phyloP scores from a whole-genome alignment of 2,329 filamentous ascomycete species.

The Phyllosticta citribraziliensis region DNA sequence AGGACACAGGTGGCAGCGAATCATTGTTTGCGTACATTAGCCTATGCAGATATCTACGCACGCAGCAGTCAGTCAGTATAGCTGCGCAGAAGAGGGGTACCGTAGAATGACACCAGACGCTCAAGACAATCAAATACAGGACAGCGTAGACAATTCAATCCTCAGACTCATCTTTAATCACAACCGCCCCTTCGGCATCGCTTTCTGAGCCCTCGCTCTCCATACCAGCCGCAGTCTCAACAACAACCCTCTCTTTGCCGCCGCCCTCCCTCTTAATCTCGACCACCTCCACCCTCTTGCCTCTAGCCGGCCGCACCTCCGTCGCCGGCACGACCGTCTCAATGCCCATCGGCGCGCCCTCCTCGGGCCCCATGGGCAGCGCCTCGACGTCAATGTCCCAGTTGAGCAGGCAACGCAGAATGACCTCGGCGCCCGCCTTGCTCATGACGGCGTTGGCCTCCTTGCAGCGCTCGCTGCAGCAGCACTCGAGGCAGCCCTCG shows the following conservation, averaged over 20 bases:
- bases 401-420: slow-evolving; percentile 66
- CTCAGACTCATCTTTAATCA: neutral
- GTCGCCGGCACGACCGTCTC: slow-evolving; percentile 73
- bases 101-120: no score
- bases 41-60: no score
- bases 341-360: slow-evolving; percentile 56
- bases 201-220: neutral
- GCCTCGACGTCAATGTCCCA: slow-evolving; percentile 70
- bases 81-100: no score
- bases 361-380: slow-evolving; percentile 65
- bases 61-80: no score
- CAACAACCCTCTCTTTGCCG: neutral
- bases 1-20: no score
- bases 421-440: slow-evolving; percentile 75
- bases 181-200: neutral
- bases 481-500: slow-evolving; percentile 82
- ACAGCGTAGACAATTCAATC: neutral
- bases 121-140: no score
- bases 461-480: slow-evolving; percentile 74
- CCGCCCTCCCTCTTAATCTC: slow-evolving; percentile 13
- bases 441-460: slow-evolving; percentile 88
- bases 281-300: slow-evolving; percentile 32
- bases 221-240: neutral
- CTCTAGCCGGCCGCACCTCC: slow-evolving; percentile 46
- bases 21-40: no score